A percentile compares a stretch with the other conserved stretches of the same genome.
phyloP scores from a whole-genome alignment of 805 yeast genomes.

The Barnettozyma wickerhamii region DNA sequence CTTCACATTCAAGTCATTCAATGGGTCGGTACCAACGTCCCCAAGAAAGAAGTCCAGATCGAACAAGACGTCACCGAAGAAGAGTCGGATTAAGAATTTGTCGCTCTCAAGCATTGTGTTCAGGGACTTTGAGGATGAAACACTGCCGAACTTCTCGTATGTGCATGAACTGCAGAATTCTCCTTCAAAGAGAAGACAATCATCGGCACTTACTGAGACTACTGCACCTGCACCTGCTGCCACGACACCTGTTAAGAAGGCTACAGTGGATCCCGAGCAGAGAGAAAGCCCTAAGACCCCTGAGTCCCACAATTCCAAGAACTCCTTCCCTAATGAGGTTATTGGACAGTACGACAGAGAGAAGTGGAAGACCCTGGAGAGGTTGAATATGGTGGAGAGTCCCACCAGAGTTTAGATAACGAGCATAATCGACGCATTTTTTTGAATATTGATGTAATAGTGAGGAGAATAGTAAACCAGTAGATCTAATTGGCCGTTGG shows the following conservation, averaged over 20 bases:
- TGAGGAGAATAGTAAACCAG: too few relatives aligned
- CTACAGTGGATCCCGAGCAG: constrained; percentile 14
- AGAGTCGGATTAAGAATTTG: constrained; percentile 19
- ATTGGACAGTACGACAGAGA: constrained; percentile 64
- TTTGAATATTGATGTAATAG: too few relatives aligned
- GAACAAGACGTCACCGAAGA: constrained; percentile 13
- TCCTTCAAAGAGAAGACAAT: constrained; percentile 11
- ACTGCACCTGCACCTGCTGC: neutral
- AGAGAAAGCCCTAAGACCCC: constrained; percentile 28
- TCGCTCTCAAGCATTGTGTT: constrained; percentile 24
- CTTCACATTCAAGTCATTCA: constrained; percentile 7
- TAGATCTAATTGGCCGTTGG: too few relatives aligned
- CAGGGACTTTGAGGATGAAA: constrained; percentile 14
- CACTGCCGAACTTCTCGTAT: constrained; percentile 19
- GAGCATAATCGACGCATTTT: too few relatives aligned
- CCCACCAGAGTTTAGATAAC: neutral
- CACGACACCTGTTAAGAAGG: constrained; percentile 12
- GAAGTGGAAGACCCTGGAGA: constrained; percentile 54
- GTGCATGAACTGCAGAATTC: constrained; percentile 25
- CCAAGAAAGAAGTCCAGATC: constrained; percentile 16
- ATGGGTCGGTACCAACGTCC: constrained; percentile 19
- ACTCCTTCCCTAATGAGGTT: constrained; percentile 47
- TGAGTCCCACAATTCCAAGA: constrained; percentile 36
- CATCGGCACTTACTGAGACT: neutral
- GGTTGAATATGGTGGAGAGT: constrained; percentile 24